Percentiles rank a stretch among this genome's conserved stretches.
phyloP scores from a whole-genome alignment of 2,329 filamentous ascomycete species.

The Lachnellula arida region DNA sequence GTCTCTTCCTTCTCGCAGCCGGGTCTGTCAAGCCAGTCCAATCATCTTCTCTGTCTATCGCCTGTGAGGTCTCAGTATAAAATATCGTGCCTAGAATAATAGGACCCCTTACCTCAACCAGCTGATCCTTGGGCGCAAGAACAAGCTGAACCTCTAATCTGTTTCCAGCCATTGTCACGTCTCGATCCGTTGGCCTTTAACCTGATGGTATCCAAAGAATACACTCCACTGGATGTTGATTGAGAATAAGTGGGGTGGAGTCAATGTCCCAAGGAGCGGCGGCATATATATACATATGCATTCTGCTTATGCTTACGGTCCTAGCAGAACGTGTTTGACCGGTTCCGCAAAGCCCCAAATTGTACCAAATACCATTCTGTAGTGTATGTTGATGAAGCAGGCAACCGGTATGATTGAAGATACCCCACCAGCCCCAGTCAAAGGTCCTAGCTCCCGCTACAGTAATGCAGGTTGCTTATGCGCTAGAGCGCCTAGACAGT shows the following conservation, averaged over 20 bases:
- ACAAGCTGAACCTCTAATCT: neutral
- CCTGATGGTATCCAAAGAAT: neutral
- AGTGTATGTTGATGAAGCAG: neutral
- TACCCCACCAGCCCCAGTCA: too few relatives aligned
- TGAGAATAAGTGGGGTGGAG: neutral
- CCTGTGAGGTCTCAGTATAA: neutral
- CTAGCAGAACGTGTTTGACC: neutral
- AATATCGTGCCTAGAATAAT: neutral
- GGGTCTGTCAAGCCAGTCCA: slow-evolving; percentile 31
- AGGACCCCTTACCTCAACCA: neutral
- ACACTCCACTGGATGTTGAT: neutral
- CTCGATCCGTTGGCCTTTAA: too few relatives aligned
- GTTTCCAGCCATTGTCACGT: neutral
- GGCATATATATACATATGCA: slow-evolving; percentile 1
- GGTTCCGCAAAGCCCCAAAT: neutral
- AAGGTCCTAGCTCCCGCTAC: neutral
- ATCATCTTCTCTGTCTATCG: slow-evolving; percentile 21
- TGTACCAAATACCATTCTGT: too few relatives aligned
- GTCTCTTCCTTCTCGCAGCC: slow-evolving; percentile 19
- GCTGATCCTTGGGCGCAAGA: neutral
- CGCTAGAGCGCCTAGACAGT: neutral
- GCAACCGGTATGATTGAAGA: too few relatives aligned
- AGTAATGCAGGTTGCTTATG: slow-evolving; percentile 9
- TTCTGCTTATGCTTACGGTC: slow-evolving; percentile 6
- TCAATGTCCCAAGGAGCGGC: neutral